phyloP scores from a whole-genome alignment of 2,329 filamentous ascomycete species.

The Coccinonectria pachysandricola region DNA sequence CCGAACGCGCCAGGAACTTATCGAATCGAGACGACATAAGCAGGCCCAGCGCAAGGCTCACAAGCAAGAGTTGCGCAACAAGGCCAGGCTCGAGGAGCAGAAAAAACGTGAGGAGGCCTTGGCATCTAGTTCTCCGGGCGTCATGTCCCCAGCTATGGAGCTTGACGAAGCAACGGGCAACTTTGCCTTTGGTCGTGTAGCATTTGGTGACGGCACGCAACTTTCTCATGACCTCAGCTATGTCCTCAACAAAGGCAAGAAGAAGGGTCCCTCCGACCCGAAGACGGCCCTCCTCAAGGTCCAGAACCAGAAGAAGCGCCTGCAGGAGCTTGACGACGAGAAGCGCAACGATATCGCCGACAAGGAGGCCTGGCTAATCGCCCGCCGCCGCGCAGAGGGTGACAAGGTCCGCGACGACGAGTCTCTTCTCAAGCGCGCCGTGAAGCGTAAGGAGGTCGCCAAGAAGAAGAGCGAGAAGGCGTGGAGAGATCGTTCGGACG shows the following conservation, averaged over 20 bases:
- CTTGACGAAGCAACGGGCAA: constrained; percentile 47
- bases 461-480: constrained; percentile 91
- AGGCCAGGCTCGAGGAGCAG: constrained; percentile 73
- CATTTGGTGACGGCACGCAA: constrained; percentile 76
- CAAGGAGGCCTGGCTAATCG: constrained; percentile 90
- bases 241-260: constrained; percentile 44
- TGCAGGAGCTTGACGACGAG: constrained; percentile 63
- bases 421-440: constrained; percentile 77
- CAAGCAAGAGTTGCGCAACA: constrained; percentile 73
- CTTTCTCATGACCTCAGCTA: constrained; percentile 64
- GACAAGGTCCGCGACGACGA: constrained; percentile 85
- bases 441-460: constrained; percentile 81
- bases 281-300: constrained; percentile 78
- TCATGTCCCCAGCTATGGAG: constrained; percentile 46
- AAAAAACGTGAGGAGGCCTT: constrained; percentile 52
- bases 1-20: constrained; percentile 79
- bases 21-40: constrained; percentile 80
- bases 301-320: constrained; percentile 74
- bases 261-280: constrained; percentile 74
- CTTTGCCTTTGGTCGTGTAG: constrained; percentile 85
- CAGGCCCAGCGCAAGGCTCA: constrained; percentile 77
- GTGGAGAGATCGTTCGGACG: constrained; percentile 65
- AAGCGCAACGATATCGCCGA: constrained; percentile 83
- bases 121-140: constrained; percentile 50
- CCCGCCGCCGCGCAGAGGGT: constrained; percentile 78